Evolutionary conservation across 1,284 basidiomycete genomes (phyloP), one percentile per base, ranked within the genome.

Genomic region (Filobasidium uniguttulatum): DNA sequence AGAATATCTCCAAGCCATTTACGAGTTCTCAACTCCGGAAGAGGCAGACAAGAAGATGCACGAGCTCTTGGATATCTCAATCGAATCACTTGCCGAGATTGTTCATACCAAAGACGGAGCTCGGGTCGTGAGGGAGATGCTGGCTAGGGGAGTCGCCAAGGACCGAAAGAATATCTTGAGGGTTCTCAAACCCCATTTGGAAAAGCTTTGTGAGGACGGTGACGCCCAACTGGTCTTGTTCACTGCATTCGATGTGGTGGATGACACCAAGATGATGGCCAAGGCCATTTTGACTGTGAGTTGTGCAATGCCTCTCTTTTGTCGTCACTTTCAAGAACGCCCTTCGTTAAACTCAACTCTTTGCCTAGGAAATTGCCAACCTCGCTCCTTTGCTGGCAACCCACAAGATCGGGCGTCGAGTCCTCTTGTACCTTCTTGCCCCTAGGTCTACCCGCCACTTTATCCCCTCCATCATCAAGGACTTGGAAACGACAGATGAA

Each of bases 71-170:
- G 61, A 60, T 54, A 85, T 82, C 45, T 83, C 82, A 60, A 79
- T 85, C 59, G 87, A 91, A 49, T 74, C 81, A 17, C 71, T 90
- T 7, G 82, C 86, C 1, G 87, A 91, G 61, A 85, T 90, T 74
- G 85, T 89, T 0, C 88, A 93, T 62, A 91, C 88, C 23, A 85
- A 80, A 62, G 85, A 91, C 61, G 87, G 87, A 12, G 85, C 84
- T 49, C 78, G 84, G n/a, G 79, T 77, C 20, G 85, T 84, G 1
- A 78, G 87, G 36, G 81, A 86, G 56, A 82, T 91, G 62, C 74
- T 90, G 31, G 85, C 80, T 0, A 74, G 77, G 48, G 85, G 85
- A 5, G 78, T 75, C 6, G 85, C 87, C 2, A 91, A 90, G 82
- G 87, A 93, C 66, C 77, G 88, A 49, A 93, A 91, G 75, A 79